Conservation (phyloP, 495 filamentous ascomycete genomes). For the Copromyces sp. region DNA sequence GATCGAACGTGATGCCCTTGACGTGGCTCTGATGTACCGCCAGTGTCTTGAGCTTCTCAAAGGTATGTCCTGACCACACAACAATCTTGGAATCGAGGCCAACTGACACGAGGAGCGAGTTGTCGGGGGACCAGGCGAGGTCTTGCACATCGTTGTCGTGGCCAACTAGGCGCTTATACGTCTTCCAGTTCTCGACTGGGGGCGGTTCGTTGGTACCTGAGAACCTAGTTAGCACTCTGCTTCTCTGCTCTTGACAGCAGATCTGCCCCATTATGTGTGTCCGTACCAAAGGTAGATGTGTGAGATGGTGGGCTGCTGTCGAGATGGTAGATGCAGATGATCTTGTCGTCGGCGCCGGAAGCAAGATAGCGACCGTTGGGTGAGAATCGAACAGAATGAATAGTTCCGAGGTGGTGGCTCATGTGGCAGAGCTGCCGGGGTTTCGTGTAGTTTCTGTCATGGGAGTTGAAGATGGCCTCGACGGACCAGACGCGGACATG, state of each 20-base stretch:
- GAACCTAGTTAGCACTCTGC: constrained; percentile 13
- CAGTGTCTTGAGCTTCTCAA: constrained; percentile 92
- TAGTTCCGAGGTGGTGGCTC: constrained; percentile 96
- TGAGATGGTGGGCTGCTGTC: constrained; percentile 71
- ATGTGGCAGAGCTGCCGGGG: constrained; percentile 93
- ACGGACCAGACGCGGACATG: constrained; percentile 97
- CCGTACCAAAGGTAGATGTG: constrained; percentile 62
- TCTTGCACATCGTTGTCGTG: constrained; percentile 99
- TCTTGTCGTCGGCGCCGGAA: constrained; percentile 94
- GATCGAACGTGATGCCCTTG: constrained; percentile 97
- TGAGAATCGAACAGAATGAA: constrained; percentile 93
- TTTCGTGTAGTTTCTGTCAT: constrained; percentile 56
- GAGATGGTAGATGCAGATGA: constrained; percentile 90
- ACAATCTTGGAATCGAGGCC: constrained; percentile 97
- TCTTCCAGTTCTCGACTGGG: constrained; percentile 94
- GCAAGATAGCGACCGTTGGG: constrained; percentile 88
- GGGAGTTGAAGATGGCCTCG: constrained; percentile 76
- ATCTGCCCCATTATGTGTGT: neutral
- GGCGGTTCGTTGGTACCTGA: constrained; percentile 81
- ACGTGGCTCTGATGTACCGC: constrained; percentile 91
- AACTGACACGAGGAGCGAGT: constrained; percentile 89
- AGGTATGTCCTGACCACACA: constrained; percentile 94
- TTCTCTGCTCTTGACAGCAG: constrained; percentile 3
- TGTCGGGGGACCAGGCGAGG: constrained; percentile 93
- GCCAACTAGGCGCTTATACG: constrained; percentile 80